Base-by-base conservation (phyloP, 208 protist genomes). In the Kentomonas sorsogonicus region DNA sequence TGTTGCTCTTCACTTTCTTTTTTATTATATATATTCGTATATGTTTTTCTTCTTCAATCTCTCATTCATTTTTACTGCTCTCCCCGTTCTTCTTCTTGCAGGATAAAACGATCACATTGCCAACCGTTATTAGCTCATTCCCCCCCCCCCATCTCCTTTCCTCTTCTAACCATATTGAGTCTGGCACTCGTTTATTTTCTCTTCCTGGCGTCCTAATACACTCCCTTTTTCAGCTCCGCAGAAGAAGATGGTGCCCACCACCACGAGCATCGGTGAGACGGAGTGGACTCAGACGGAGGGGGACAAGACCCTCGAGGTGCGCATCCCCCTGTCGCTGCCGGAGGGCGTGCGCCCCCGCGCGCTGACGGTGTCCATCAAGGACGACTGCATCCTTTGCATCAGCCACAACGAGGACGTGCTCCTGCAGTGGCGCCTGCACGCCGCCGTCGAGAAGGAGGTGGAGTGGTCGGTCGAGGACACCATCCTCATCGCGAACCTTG, bases 381-480 rank as follows among this genome's bases (percentile, higher is more conserved):
- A 92, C 43, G 48, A 55, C 52, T 45, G 66, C 6, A 71, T 95
- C 22, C 72, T 95, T 29, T 86, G 80, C 60, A 72, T 95, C 36
- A 76, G 70, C 30, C 79, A 89, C 52, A 54, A 75, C 13, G 65
- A 77, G 18, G 83, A 67, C 10, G 53, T 54, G 30, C 78, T 95
- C 22, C 44, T 92, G 23, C 88, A 92, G 69, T 92, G 85, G 85
- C 88, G 88, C 55, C 83, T 95, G 27, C 86, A 81, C 67, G 74
- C 71, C 34, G 15, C 68, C 41, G 80, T 95, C 34, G 72, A 70
- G 34, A 60, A 72, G 16, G 83, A 92, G 62, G 79, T 91, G 36
- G 85, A 92, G 68, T 91, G 85, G 84, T 74, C 83, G 47, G 77
- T 91, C 26, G 78, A 89, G 66, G 53, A 78, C 13, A 79, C 77